A percentile compares a stretch with the other conserved stretches of the same genome.
Evolutionary conservation across 2,329 filamentous ascomycete species (phyloP).

Genomic region (Aspergillus spinulosporus): DNA sequence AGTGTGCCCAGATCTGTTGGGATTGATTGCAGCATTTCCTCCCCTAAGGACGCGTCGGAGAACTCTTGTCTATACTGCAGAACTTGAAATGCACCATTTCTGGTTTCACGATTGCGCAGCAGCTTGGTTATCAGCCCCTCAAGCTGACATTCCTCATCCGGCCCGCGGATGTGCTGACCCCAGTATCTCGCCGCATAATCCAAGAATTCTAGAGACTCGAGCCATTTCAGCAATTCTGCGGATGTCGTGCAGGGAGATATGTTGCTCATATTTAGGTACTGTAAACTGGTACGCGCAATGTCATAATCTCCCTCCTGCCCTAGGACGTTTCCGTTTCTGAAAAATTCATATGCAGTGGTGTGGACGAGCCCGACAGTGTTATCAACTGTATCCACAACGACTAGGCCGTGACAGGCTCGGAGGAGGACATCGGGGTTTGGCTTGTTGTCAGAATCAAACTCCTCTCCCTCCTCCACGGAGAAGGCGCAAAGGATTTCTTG

Average conservation of each 20-base stretch:
- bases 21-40: not conserved
- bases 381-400: not conserved
- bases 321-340: not conserved
- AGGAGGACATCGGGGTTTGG: slow-evolving; percentile 3
- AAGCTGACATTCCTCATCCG: not conserved
- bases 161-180: not conserved
- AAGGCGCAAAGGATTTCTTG: slow-evolving; percentile 1
- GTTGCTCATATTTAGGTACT: not conserved
- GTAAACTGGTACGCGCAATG: not conserved
- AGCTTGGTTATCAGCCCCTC: not conserved
- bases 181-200: slow-evolving; percentile 5
- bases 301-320: not conserved
- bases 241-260: not conserved
- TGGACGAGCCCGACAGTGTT: slow-evolving; percentile 6
- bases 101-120: not conserved
- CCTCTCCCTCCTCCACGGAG: slow-evolving; percentile 3
- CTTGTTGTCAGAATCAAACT: not conserved
- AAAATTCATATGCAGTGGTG: slow-evolving; percentile 5
- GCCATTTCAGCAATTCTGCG: not conserved
- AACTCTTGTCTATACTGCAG: slow-evolving; percentile 3
- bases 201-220: not conserved
- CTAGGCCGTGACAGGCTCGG: not conserved
- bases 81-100: slow-evolving; percentile 1
- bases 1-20: not conserved
- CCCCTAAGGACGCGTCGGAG: not conserved